These are phyloP conservation scores for Quercus alba DNA, from an alignment of 306 rosid species.

Conservation along the genomic window DNA sequence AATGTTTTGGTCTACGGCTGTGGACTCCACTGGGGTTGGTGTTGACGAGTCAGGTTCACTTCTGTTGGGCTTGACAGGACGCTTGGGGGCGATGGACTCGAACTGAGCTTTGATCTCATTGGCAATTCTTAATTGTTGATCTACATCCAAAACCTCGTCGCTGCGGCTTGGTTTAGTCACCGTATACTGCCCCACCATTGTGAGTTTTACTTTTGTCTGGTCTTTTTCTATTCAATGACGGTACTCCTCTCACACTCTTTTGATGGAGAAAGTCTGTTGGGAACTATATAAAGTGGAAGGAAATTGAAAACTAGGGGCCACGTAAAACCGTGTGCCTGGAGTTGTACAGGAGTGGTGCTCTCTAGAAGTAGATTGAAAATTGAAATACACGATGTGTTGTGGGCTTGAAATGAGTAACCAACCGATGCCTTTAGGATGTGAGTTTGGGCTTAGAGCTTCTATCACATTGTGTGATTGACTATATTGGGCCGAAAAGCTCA, in stretches of 20 bases:
- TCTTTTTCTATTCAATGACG: background rate
- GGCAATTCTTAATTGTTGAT: constrained; percentile 55
- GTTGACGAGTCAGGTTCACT: constrained; percentile 52
- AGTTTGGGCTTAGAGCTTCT: background rate
- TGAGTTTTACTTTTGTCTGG: background rate
- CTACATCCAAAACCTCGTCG: constrained; percentile 54
- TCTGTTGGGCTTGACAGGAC: constrained; percentile 64
- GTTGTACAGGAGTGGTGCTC: too few species aligned
- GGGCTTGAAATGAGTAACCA: background rate
- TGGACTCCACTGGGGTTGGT: constrained; percentile 9
- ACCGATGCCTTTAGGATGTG: background rate
- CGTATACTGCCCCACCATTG: constrained; percentile 41
- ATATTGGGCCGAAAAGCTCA: background rate
- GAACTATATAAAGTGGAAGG: constrained; percentile 4
- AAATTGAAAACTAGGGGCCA: constrained; percentile 20
- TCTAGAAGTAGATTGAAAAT: background rate
- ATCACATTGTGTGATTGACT: background rate
- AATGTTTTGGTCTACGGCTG: constrained; percentile 8
- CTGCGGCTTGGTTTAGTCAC: constrained; percentile 68
- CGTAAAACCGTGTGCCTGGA: background rate
- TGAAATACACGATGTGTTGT: background rate
- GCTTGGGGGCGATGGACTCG: constrained; percentile 54
- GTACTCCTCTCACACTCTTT: background rate
- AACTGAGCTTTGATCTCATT: constrained; percentile 55
- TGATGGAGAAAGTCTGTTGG: background rate